phyloP scores from a whole-genome alignment of 257 asterid genomes.

The Craterostigma plantagineum region DNA sequence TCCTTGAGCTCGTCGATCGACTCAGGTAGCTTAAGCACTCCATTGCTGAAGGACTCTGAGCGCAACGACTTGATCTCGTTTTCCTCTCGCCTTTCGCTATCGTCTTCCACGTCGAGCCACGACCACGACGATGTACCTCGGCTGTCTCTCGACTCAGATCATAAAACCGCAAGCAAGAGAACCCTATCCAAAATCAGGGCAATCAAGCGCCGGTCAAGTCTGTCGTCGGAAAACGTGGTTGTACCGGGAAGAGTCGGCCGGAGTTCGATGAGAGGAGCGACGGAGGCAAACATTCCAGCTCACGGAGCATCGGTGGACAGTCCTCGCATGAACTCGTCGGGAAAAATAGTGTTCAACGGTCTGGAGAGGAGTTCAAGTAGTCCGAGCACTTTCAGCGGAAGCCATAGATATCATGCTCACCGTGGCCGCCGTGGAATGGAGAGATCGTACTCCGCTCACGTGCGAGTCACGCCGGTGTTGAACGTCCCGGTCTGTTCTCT shows the following conservation, averaged over 20 bases:
- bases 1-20: slow-evolving; percentile 13
- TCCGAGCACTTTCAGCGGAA: slow-evolving; percentile 77
- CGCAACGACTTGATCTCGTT: slow-evolving; percentile 27
- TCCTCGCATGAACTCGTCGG: slow-evolving; percentile 20
- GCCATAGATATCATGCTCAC: slow-evolving; percentile 30
- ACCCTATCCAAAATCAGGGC: slow-evolving; percentile 27
- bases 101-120: slow-evolving; percentile 39
- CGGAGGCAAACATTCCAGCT: slow-evolving; percentile 19
- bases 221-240: not conserved
- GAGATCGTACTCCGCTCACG: slow-evolving; percentile 20
- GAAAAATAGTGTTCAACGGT: slow-evolving; percentile 19
- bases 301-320: slow-evolving; percentile 18
- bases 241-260: slow-evolving; percentile 26
- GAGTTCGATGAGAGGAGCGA: slow-evolving; percentile 20
- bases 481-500: slow-evolving; percentile 22
- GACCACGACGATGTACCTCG: slow-evolving; percentile 45
- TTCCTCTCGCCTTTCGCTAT: slow-evolving; percentile 46
- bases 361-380: slow-evolving; percentile 38
- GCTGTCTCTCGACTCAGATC: slow-evolving; percentile 39
- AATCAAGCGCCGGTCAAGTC: slow-evolving; percentile 25
- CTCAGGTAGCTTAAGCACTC: slow-evolving; percentile 12
- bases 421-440: slow-evolving; percentile 12
- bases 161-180: slow-evolving; percentile 5
- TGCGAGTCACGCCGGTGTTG: slow-evolving; percentile 18
- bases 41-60: slow-evolving; percentile 25